Evolutionary conservation across 768 basidiomycete species (phyloP), one percentile per base, ranked within the genome.

Genomic region (Lanmaoa rubissima): DNA sequence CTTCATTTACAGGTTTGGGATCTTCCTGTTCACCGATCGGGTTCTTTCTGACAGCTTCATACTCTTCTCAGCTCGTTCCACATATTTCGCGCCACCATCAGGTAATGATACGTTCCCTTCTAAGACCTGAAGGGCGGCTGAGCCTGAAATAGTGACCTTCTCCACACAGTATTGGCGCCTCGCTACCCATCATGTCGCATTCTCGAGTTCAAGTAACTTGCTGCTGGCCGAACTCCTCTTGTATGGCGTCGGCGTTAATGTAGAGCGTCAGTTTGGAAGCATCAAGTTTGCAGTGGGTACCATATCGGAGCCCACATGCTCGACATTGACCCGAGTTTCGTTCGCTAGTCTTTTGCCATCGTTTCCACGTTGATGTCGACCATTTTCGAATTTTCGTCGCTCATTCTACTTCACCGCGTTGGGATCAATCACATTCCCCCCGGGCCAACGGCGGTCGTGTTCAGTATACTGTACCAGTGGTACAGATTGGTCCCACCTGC

Each of bases 71-170:
- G 86, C 81, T 95, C 40, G 82, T 90, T 19, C 94, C 94, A 2
- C 94, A 97, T 69, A 79, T 97, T 47, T 92, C 91, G n/a, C 84
- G 83, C 51, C 83, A 95, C 69, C 89, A 92, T 65, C 94, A 96
- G 79, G 94, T 92, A 75, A 57, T 51, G 55, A 51, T 19, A 48
- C 48, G 31, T 50, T 49, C 48, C 51, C 17, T 32, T 38, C 12
- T 47, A 48, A 54, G 39, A 16, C 46, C 36, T 56, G 49, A 60
- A 62, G 62, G 58, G 44, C 51, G 57, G 55, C 62, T 68, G 54
- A 74, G 64, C 69, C 71, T 74, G 70, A 73, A 69, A 63, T 65
- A 68, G 68, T 55, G 46, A 41, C 35, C 17, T 50, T 43, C 63
- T 59, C 38, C 59, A 59, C 53, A 58, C 71, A 98, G 93, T 93